Evolutionary conservation across 352 stramenopile genomes (phyloP).

Genomic region (Globisporangium takayamanum): DNA sequence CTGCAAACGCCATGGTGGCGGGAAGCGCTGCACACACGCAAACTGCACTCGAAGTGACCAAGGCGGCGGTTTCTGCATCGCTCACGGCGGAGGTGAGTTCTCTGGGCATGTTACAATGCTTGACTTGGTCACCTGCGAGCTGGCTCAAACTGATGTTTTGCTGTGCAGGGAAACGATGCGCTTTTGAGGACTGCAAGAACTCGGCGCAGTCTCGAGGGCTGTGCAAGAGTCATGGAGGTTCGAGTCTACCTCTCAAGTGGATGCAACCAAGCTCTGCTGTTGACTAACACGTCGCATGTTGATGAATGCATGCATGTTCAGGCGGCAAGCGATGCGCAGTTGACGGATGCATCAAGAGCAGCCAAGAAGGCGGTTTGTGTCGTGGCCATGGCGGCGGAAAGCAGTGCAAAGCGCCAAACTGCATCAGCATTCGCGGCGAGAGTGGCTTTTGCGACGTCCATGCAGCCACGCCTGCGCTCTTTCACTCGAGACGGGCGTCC

Average conservation of each 20-base stretch:
- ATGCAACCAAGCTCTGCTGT: not conserved
- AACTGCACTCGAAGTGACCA: conserved; percentile 71
- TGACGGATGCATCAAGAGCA: conserved; percentile 60
- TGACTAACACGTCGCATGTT: not conserved
- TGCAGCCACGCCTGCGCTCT: not conserved
- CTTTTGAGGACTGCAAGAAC: conserved; percentile 58
- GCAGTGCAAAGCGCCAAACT: conserved; percentile 23
- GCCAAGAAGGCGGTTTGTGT: conserved; percentile 62
- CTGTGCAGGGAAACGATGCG: conserved; percentile 54
- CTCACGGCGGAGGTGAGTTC: conserved; percentile 60
- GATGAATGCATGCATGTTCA: conserved; percentile 7
- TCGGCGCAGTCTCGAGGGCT: conserved; percentile 74
- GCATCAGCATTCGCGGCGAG: conserved; percentile 21
- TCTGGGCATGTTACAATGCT: not conserved
- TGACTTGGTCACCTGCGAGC: not conserved
- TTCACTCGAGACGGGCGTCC: not conserved
- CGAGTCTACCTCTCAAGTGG: not conserved
- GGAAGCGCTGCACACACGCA: conserved; percentile 59
- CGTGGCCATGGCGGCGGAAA: conserved; percentile 45
- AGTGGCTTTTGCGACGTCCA: conserved; percentile 21
- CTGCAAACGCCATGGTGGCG: conserved; percentile 82
- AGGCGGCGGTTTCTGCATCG: conserved; percentile 80
- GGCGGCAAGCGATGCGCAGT: conserved; percentile 59
- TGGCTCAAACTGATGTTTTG: not conserved
- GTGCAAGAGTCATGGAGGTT: conserved; percentile 85